A percentile compares a stretch with the other conserved stretches of the same genome.
Conservation (phyloP, 148 eudicot species). For the Fallopia convolvulus region DNA sequence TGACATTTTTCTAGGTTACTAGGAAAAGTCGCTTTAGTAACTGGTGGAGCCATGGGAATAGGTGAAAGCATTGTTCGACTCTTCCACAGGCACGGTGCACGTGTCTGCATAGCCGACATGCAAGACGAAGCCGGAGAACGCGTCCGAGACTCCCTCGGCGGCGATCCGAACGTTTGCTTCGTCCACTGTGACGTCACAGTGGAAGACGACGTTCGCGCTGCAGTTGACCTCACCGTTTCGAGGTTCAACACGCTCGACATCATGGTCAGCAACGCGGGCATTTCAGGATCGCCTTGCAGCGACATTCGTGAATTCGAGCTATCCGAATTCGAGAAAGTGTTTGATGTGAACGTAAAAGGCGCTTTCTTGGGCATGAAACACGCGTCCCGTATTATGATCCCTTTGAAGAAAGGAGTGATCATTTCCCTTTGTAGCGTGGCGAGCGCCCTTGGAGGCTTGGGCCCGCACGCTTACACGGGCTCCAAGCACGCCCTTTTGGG, state of each 20-base stretch:
- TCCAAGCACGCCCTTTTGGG: conserved; percentile 92
- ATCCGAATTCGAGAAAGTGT: conserved; percentile 52
- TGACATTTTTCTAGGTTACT: conserved; percentile 40
- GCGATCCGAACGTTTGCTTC: conserved; percentile 26
- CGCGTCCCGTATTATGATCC: conserved; percentile 92
- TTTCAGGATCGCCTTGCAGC: conserved; percentile 46
- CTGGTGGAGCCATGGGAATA: conserved; percentile 90
- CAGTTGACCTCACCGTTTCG: conserved; percentile 54
- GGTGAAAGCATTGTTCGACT: conserved; percentile 94
- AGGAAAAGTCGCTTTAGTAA: conserved; percentile 85
- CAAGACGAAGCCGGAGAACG: conserved; percentile 50
- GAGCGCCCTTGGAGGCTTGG: conserved; percentile 50
- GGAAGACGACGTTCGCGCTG: conserved; percentile 57
- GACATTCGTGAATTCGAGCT: conserved; percentile 59
- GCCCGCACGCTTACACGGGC: conserved; percentile 81
- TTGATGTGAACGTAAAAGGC: conserved; percentile 76
- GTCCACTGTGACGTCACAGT: conserved; percentile 59
- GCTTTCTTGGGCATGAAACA: conserved; percentile 87
- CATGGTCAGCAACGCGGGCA: conserved; percentile 87
- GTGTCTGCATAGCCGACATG: conserved; percentile 63
- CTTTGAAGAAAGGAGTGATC: conserved; percentile 62
- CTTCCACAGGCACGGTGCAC: conserved; percentile 78
- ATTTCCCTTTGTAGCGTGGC: conserved; percentile 64
- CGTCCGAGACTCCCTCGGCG: conserved; percentile 45
- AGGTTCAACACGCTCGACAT: conserved; percentile 73